Evolutionary conservation across 2,329 filamentous ascomycete genomes (phyloP).

Genomic region (Pyrenophora teres): DNA sequence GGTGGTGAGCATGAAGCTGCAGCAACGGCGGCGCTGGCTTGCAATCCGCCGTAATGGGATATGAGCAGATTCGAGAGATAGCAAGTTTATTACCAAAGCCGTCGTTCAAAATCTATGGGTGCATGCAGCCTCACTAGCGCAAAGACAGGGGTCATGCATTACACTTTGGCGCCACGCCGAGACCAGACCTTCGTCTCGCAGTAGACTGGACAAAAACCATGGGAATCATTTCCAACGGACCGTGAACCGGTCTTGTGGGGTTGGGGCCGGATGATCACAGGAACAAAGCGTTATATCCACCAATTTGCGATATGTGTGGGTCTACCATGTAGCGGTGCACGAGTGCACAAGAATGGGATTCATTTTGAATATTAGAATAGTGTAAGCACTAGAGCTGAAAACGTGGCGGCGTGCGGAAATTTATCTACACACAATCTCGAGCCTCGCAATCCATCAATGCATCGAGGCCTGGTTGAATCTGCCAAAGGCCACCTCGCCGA

Average conservation of each 20-base stretch:
- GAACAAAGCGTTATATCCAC: too few relatives aligned
- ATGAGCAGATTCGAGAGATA: conserved; percentile 26
- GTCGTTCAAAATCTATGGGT: conserved; percentile 9
- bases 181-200: background rate
- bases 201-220: background rate
- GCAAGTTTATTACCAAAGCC: conserved; percentile 41
- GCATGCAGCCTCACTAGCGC: conserved; percentile 21
- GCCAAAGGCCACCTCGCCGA: conserved; percentile 83
- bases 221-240: background rate
- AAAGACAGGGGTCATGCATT: conserved; percentile 17
- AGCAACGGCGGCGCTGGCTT: conserved; percentile 23
- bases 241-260: too few relatives aligned
- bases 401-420: background rate
- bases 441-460: background rate
- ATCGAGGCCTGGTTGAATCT: conserved; percentile 59
- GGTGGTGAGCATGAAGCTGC: conserved; percentile 29
- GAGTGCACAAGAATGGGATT: too few relatives aligned
- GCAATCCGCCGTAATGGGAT: conserved; percentile 9
- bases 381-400: background rate
- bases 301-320: too few relatives aligned
- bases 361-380: background rate
- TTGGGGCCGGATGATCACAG: too few relatives aligned
- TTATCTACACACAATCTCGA: background rate
- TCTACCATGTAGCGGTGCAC: too few relatives aligned
- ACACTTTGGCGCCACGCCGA: conserved; percentile 14